Conservation (phyloP, 257 asterid species). For the Plantago major region DNA sequence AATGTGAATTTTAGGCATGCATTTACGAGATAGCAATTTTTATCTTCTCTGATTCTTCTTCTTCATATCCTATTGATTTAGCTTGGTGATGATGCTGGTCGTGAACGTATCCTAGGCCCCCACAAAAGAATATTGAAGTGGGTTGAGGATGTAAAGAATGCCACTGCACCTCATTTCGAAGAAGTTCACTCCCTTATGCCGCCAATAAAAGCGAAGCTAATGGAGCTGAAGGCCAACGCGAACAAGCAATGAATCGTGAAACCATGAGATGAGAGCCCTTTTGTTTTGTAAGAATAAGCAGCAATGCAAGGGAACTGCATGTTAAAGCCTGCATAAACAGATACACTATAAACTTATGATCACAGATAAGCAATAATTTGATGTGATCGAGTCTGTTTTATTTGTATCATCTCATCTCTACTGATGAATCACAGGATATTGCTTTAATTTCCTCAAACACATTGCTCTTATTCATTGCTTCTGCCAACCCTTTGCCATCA, state of each 20-base stretch:
- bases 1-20: background rate
- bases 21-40: too few species aligned
- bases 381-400: background rate
- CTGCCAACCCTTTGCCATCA: too few species aligned
- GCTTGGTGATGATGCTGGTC: conserved; percentile 47
- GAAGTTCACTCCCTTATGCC: conserved; percentile 45
- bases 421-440: too few species aligned
- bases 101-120: conserved; percentile 49
- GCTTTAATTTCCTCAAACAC: too few species aligned
- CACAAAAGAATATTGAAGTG: conserved; percentile 59
- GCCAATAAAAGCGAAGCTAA: conserved; percentile 32
- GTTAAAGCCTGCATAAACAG: background rate
- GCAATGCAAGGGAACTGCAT: too few species aligned
- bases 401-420: background rate
- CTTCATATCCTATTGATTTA: conserved; percentile 17
- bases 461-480: too few species aligned
- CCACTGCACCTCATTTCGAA: conserved; percentile 71
- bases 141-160: conserved; percentile 66
- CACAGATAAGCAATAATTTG: too few species aligned
- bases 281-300: background rate
- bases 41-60: too few species aligned
- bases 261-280: background rate
- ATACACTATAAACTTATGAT: too few species aligned
- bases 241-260: conserved; percentile 19
- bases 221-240: conserved; percentile 28